phyloP scores from a whole-genome alignment of 768 basidiomycete genomes.

The Leccinum rimulosum region DNA sequence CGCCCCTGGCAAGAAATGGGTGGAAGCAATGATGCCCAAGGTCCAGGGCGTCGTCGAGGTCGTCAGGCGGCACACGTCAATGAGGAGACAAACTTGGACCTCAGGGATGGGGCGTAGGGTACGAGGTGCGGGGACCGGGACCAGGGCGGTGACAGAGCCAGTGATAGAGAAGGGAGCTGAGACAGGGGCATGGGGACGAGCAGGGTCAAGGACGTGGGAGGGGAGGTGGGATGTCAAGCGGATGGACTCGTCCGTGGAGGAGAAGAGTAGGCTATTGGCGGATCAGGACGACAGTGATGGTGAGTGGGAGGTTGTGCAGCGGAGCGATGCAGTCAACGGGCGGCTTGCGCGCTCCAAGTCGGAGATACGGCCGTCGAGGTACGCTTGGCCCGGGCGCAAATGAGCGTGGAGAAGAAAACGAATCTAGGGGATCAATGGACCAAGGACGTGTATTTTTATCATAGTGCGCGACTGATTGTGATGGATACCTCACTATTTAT shows the following conservation, averaged over 20 bases:
- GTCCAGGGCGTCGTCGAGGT: constrained; percentile 38
- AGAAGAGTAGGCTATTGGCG: constrained; percentile 21
- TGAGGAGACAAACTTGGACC: background rate
- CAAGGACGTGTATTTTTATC: background rate
- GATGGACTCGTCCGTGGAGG: constrained; percentile 12
- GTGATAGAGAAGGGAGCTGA: background rate
- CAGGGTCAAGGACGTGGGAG: background rate
- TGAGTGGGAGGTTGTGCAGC: constrained; percentile 16
- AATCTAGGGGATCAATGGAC: background rate
- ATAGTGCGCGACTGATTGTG: background rate
- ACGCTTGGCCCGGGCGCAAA: constrained; percentile 9
- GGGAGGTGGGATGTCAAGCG: constrained; percentile 9
- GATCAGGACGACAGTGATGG: background rate
- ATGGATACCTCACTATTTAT: background rate
- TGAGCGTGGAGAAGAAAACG: constrained; percentile 1
- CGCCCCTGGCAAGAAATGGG: constrained; percentile 32
- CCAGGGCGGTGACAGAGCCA: too few relatives aligned
- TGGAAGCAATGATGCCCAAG: constrained; percentile 36
- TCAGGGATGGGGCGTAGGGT: background rate
- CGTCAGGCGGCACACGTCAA: constrained; percentile 21
- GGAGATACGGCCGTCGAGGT: constrained; percentile 23
- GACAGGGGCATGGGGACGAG: background rate
- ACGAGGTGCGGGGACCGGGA: too few relatives aligned
- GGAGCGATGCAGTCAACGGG: constrained; percentile 6
- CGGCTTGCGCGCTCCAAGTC: constrained; percentile 25